Evolutionary conservation across 1,139 yeast species (phyloP).

Genomic region (Taiozyma sp.): DNA sequence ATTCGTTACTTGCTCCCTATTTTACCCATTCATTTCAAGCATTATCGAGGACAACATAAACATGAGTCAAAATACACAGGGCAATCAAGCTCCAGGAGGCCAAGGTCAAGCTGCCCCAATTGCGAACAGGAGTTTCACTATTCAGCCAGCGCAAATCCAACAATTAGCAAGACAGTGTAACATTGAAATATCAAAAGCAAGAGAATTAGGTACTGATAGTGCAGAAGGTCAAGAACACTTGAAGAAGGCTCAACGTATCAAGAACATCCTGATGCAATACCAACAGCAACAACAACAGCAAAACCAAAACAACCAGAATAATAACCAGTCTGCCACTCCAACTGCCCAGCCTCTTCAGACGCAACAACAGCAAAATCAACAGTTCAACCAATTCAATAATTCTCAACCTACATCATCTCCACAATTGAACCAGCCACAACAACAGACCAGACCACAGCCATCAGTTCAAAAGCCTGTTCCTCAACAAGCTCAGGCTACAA

Average conservation of each 20-base stretch:
- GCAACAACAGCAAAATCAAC: slow-evolving; percentile 18
- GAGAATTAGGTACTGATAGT: slow-evolving; percentile 49
- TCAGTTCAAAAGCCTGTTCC: neutral
- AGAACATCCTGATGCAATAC: slow-evolving; percentile 22
- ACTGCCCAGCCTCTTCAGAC: slow-evolving; percentile 17
- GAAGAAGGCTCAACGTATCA: slow-evolving; percentile 62
- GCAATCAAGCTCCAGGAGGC: neutral
- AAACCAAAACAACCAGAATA: slow-evolving; percentile 18
- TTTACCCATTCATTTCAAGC: neutral
- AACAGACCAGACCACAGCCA: slow-evolving; percentile 5
- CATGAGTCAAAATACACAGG: slow-evolving; percentile 6
- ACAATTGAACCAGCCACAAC: slow-evolving; percentile 10
- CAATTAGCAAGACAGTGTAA: slow-evolving; percentile 58
- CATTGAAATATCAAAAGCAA: slow-evolving; percentile 60
- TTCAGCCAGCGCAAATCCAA: slow-evolving; percentile 55
- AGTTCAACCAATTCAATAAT: slow-evolving; percentile 9
- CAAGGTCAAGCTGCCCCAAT: neutral
- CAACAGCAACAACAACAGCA: slow-evolving; percentile 17
- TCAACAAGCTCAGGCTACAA: slow-evolving; percentile 2
- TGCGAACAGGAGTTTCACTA: neutral
- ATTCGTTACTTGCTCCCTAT: neutral
- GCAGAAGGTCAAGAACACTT: slow-evolving; percentile 69
- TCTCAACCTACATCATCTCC: slow-evolving; percentile 14
- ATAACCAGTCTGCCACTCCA: slow-evolving; percentile 7
- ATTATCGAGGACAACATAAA: neutral